Percentiles rank a stretch among this genome's conserved stretches.
Conservation (phyloP, 495 filamentous ascomycete genomes). For the Neurospora sp. region DNA sequence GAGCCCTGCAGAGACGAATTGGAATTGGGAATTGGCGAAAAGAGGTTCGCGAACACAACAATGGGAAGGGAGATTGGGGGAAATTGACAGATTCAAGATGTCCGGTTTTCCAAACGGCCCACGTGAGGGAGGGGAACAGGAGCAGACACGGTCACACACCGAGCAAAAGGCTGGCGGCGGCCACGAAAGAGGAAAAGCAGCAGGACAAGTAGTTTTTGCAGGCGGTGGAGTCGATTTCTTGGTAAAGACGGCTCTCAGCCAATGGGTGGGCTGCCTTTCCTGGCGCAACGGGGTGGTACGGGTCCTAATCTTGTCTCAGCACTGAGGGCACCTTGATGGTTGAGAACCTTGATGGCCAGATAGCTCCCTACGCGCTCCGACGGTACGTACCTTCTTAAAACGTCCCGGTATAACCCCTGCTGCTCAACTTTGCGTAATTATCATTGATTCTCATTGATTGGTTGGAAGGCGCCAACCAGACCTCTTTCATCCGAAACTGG, state of each 20-base stretch:
- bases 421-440: background rate
- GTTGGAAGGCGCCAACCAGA: background rate
- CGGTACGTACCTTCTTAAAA: background rate
- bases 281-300: background rate
- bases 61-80: background rate
- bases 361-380: background rate
- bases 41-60: background rate
- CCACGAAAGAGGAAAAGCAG: constrained; percentile 1
- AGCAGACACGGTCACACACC: background rate
- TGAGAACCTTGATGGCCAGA: background rate
- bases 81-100: background rate
- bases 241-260: background rate
- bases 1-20: background rate
- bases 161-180: background rate
- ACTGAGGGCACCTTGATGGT: background rate
- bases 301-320: background rate
- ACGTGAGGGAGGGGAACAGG: background rate
- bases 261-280: background rate
- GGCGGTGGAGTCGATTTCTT: background rate
- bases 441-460: background rate
- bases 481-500: background rate
- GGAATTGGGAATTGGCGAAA: background rate
- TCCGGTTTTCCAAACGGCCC: background rate
- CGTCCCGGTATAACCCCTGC: background rate
- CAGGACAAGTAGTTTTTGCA: background rate